A percentile compares a stretch with the other conserved stretches of the same genome.
Evolutionary conservation across 1,139 yeast genomes (phyloP).

Genomic region (Lodderomyces jiufengensis): DNA sequence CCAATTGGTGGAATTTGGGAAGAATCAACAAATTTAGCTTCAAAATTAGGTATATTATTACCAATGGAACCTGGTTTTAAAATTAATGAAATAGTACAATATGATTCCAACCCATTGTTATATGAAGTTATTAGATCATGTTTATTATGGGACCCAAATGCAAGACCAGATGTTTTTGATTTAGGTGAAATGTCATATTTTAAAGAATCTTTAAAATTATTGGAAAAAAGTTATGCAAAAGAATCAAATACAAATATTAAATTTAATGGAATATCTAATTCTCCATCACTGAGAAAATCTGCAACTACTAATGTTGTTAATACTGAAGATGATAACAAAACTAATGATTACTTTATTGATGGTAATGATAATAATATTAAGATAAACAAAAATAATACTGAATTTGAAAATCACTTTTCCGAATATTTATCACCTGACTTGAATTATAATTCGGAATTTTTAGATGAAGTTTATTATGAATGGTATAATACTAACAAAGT

Average conservation of each 20-base stretch:
- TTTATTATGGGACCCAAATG: slow-evolving; percentile 62
- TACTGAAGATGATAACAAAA: too few species aligned
- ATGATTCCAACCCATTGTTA: slow-evolving; percentile 26
- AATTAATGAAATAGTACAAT: slow-evolving; percentile 26
- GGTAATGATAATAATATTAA: too few species aligned
- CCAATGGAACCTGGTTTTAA: slow-evolving; percentile 40
- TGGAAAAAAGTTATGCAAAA: slow-evolving; percentile 11
- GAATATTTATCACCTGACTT: slow-evolving; percentile 6
- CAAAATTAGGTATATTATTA: slow-evolving; percentile 48
- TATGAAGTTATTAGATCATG: slow-evolving; percentile 54
- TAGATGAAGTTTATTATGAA: slow-evolving; percentile 1
- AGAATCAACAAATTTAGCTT: slow-evolving; percentile 50
- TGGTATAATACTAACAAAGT: not conserved
- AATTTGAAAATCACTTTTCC: slow-evolving; percentile 22
- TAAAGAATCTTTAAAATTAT: slow-evolving; percentile 27
- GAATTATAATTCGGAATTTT: too few species aligned
- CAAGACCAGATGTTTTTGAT: slow-evolving; percentile 45
- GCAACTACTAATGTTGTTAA: too few species aligned
- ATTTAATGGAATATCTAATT: slow-evolving; percentile 10
- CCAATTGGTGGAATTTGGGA: slow-evolving; percentile 72
- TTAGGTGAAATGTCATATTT: slow-evolving; percentile 54
- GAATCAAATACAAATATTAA: slow-evolving; percentile 6
- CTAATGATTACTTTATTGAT: too few species aligned
- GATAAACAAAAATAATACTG: too few species aligned
- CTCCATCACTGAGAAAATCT: slow-evolving; percentile 8